phyloP scores from a whole-genome alignment of 768 basidiomycete species.

The Tylopilus balloui region DNA sequence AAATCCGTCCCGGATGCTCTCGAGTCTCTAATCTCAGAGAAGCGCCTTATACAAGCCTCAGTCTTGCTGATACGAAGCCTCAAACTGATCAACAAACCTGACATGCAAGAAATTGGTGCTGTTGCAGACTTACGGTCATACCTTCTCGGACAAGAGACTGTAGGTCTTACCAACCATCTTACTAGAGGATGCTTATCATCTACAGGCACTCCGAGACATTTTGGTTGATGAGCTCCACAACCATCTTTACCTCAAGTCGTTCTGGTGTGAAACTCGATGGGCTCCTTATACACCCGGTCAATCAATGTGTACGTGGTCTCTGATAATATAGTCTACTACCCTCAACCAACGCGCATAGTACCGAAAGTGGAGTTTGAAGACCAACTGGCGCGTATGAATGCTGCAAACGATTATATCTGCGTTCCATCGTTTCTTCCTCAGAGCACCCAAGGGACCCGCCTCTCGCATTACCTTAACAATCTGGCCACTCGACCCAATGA shows the following conservation, averaged over 20 bases:
- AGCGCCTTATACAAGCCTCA: slow-evolving; percentile 85
- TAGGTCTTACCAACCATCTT: slow-evolving; percentile 34
- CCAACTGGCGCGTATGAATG: slow-evolving; percentile 31
- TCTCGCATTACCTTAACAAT: slow-evolving; percentile 60
- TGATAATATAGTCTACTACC: slow-evolving; percentile 1
- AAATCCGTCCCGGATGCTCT: slow-evolving; percentile 88
- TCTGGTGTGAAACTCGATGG: slow-evolving; percentile 96
- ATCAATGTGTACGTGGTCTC: slow-evolving; percentile 52
- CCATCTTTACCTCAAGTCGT: slow-evolving; percentile 95
- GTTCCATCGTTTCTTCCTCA: slow-evolving; percentile 36
- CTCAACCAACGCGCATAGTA: slow-evolving; percentile 40
- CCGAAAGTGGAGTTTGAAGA: slow-evolving; percentile 62
- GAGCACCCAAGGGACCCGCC: slow-evolving; percentile 41
- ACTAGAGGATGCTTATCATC: slow-evolving; percentile 8
- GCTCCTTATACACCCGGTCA: slow-evolving; percentile 78
- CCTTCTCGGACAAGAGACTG: slow-evolving; percentile 80
- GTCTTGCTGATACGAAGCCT: slow-evolving; percentile 81
- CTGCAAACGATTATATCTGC: slow-evolving; percentile 19
- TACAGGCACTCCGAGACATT: slow-evolving; percentile 85
- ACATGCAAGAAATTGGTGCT: slow-evolving; percentile 96
- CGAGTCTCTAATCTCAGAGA: slow-evolving; percentile 94
- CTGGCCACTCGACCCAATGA: slow-evolving; percentile 74
- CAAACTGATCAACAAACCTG: slow-evolving; percentile 85
- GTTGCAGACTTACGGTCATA: slow-evolving; percentile 84
- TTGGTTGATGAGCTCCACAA: slow-evolving; percentile 92